Percentiles rank a stretch among this genome's conserved stretches.
Evolutionary conservation across 495 filamentous ascomycete species (phyloP).

Genomic region (Xylaria intraflava): DNA sequence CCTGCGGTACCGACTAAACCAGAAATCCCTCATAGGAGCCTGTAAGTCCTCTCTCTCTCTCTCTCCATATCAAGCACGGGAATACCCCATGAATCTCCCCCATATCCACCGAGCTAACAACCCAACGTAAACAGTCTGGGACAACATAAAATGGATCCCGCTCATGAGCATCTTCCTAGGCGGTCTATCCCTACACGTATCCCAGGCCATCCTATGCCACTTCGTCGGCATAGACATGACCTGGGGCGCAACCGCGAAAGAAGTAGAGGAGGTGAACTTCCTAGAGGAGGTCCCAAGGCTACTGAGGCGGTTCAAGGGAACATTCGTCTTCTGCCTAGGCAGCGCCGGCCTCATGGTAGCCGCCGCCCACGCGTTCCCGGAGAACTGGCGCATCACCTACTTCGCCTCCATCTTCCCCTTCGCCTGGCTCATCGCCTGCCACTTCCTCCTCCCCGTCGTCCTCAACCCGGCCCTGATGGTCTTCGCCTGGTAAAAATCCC

Average conservation of each 20-base stretch:
- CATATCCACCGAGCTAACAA: no score
- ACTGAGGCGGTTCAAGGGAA: constrained; percentile 52
- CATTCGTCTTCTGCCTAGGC: constrained; percentile 49
- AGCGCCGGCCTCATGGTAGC: constrained; percentile 43
- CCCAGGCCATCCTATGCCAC: constrained; percentile 54
- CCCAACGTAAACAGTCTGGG: constrained; percentile 48
- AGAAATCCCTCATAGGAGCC: constrained; percentile 32
- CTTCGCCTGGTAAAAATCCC: constrained; percentile 54
- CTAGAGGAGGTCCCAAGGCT: constrained; percentile 54
- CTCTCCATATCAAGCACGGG: neutral
- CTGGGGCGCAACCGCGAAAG: constrained; percentile 60
- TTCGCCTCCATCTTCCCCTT: constrained; percentile 56
- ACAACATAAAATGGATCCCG: constrained; percentile 59
- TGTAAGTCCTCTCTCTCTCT: constrained; percentile 20
- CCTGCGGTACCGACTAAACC: constrained; percentile 46
- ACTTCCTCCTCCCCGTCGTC: constrained; percentile 54
- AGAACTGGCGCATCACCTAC: constrained; percentile 49
- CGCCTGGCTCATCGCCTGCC: constrained; percentile 43
- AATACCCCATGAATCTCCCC: neutral
- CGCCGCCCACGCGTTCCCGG: constrained; percentile 38
- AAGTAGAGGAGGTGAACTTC: constrained; percentile 54
- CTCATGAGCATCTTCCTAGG: constrained; percentile 58
- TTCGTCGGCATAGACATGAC: constrained; percentile 57
- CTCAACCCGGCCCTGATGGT: constrained; percentile 62
- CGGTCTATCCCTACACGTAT: constrained; percentile 58